Evolutionary conservation across 345 rosid species (phyloP).

Genomic region (Lepidium sativum): DNA sequence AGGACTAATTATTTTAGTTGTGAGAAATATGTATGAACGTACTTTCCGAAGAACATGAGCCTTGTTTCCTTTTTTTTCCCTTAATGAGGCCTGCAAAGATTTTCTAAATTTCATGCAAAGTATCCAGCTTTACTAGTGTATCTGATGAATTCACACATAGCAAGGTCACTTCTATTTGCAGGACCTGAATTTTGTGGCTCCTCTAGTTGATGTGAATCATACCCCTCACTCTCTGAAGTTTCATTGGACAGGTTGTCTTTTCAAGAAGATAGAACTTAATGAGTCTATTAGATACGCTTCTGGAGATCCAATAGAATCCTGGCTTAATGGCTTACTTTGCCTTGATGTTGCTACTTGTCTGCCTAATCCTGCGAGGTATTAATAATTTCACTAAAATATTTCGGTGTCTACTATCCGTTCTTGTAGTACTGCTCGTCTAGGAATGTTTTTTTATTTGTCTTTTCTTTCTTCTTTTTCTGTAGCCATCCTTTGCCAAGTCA

Average conservation of each 20-base stretch:
- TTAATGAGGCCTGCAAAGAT: background rate
- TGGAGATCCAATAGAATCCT: conserved; percentile 93
- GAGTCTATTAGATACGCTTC: conserved; percentile 93
- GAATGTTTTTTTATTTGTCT: background rate
- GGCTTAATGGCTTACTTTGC: conserved; percentile 90
- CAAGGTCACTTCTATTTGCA: background rate
- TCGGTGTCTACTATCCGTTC: background rate
- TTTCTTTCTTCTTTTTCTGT: conserved; percentile 12
- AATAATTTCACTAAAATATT: background rate
- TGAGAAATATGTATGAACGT: background rate
- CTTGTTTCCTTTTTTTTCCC: background rate
- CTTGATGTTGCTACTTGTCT: conserved; percentile 67
- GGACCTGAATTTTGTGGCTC: background rate
- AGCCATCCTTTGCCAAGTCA: conserved; percentile 79
- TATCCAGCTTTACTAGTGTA: background rate
- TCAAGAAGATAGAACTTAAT: conserved; percentile 79
- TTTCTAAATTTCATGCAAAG: background rate
- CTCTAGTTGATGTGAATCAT: background rate
- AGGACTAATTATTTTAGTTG: background rate
- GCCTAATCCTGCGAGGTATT: conserved; percentile 42
- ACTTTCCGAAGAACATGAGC: background rate
- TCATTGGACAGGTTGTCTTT: conserved; percentile 55
- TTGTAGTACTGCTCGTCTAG: background rate
- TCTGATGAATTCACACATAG: background rate
- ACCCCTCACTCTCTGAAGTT: conserved; percentile 5